phyloP scores from a whole-genome alignment of 148 eudicot genomes.

The Persicaria tinctoria region DNA sequence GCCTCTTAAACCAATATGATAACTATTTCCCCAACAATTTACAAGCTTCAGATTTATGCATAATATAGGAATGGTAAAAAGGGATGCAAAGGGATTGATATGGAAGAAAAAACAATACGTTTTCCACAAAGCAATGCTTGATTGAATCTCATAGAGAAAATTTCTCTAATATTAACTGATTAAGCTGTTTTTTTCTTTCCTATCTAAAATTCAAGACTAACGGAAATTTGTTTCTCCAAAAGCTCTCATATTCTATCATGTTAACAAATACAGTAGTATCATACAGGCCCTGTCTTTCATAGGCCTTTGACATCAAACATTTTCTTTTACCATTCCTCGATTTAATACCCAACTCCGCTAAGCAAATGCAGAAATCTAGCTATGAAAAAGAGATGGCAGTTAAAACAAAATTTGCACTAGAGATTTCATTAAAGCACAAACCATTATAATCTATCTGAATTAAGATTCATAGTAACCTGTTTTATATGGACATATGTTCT shows the following conservation, averaged over 20 bases:
- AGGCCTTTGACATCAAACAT: neutral
- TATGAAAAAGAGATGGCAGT: neutral
- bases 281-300: neutral
- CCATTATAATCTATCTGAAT: neutral
- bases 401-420: too few relatives aligned
- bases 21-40: too few relatives aligned
- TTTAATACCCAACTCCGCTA: neutral
- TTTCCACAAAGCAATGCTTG: neutral
- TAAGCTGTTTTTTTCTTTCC: neutral
- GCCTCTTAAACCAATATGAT: too few relatives aligned
- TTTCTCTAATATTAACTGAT: neutral
- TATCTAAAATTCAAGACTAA: neutral
- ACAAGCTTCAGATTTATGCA: too few relatives aligned
- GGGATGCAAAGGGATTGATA: neutral
- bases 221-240: neutral
- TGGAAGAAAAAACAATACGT: slow-evolving; percentile 5
- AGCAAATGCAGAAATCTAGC: neutral
- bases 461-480: neutral
- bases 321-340: neutral
- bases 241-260: neutral
- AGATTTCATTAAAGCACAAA: neutral
- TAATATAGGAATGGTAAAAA: neutral
- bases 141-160: neutral
- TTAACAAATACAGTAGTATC: neutral
- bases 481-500: neutral